These are phyloP conservation scores for Clathrus columnatus DNA, from an alignment of 768 basidiomycete species.

Conservation along the genomic window DNA sequence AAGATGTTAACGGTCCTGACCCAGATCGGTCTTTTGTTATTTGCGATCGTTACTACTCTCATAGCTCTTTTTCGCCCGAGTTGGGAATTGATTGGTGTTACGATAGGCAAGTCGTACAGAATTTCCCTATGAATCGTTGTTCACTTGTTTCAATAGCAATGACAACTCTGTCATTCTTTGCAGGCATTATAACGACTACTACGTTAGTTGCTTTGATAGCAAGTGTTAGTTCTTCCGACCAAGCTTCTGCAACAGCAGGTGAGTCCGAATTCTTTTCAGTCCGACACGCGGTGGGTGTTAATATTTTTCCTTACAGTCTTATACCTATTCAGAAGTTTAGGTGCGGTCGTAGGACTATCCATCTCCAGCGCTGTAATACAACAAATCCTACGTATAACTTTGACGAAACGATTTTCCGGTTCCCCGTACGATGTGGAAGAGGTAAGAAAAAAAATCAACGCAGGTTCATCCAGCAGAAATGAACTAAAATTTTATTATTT, in stretches of 20 bases:
- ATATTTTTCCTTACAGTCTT: conserved; percentile 32
- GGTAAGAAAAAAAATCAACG: conserved; percentile 25
- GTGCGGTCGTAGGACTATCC: conserved; percentile 49
- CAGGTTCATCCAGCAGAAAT: neutral
- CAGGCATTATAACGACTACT: conserved; percentile 47
- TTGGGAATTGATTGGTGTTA: conserved; percentile 1
- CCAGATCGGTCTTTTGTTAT: conserved; percentile 21
- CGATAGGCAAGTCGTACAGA: neutral
- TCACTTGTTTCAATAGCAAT: neutral
- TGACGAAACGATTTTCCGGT: conserved; percentile 35
- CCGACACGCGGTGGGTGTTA: neutral
- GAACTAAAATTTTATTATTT: neutral
- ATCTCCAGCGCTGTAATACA: conserved; percentile 51
- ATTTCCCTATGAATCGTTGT: neutral
- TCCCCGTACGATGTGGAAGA: conserved; percentile 39
- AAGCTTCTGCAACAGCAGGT: conserved; percentile 61
- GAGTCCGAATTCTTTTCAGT: conserved; percentile 6
- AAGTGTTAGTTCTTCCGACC: conserved; percentile 51
- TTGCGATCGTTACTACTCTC: neutral
- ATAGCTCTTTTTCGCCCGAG: neutral
- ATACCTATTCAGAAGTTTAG: conserved; percentile 58
- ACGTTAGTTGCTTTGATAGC: conserved; percentile 53
- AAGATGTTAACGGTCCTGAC: conserved; percentile 40
- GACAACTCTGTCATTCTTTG: neutral
- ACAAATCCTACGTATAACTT: conserved; percentile 34